Evolutionary conservation across 1,284 basidiomycete species (phyloP).

Genomic region (Ceratobasidium sp.): DNA sequence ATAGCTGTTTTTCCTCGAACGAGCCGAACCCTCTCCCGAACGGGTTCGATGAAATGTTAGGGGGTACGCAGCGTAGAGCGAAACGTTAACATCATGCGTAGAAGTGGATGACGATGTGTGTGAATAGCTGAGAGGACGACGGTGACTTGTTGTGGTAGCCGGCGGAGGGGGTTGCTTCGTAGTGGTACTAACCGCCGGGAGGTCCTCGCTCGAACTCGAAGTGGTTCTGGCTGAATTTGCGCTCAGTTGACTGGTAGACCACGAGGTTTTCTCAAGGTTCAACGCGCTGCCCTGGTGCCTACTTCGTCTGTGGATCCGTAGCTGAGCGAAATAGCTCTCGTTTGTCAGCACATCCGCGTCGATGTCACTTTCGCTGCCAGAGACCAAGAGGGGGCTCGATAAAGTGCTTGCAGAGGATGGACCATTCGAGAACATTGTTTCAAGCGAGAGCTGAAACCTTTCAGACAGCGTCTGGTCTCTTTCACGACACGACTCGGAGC

Average conservation of each 20-base stretch:
- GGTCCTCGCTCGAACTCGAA: constrained; percentile 23
- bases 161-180: neutral
- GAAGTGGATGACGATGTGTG: neutral
- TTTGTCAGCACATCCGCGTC: constrained; percentile 35
- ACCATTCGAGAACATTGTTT: constrained; percentile 30
- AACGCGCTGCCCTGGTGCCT: neutral
- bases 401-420: neutral
- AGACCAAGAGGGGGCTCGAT: constrained; percentile 26
- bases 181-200: neutral
- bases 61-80: constrained; percentile 26
- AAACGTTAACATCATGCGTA: constrained; percentile 10
- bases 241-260: constrained; percentile 6
- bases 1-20: constrained; percentile 25
- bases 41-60: constrained; percentile 32
- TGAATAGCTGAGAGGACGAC: constrained; percentile 12
- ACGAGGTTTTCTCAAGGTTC: constrained; percentile 2
- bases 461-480: constrained; percentile 18
- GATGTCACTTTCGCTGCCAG: constrained; percentile 30
- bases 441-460: constrained; percentile 14
- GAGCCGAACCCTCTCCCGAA: constrained; percentile 6
- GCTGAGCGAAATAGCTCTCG: constrained; percentile 34
- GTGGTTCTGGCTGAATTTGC: constrained; percentile 2
- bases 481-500: constrained; percentile 68
- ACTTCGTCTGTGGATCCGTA: constrained; percentile 13
- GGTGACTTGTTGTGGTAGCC: neutral